These are phyloP conservation scores for Mrakia hoshinonis DNA, from an alignment of 768 basidiomycete species.

Conservation along the genomic window DNA sequence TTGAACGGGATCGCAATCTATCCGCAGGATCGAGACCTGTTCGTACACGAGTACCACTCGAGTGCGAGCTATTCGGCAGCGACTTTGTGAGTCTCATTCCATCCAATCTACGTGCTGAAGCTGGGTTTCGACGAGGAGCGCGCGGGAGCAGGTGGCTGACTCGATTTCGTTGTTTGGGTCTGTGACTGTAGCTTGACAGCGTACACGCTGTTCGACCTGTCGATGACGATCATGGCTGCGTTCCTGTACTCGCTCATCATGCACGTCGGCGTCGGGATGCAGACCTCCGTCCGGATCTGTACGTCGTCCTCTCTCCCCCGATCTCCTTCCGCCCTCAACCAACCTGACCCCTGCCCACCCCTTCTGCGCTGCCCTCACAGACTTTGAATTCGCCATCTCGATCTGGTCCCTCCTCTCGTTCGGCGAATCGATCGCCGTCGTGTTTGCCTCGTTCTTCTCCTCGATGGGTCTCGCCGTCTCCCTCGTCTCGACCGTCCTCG, in stretches of 20 bases:
- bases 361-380: background rate
- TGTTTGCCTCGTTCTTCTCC: slow-evolving; percentile 38
- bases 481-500: slow-evolving; percentile 38
- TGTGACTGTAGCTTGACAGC: slow-evolving; percentile 32
- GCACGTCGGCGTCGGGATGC: slow-evolving; percentile 41
- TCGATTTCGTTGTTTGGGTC: background rate
- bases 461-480: slow-evolving; percentile 42
- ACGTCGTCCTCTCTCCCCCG: background rate
- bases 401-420: slow-evolving; percentile 39
- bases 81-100: slow-evolving; percentile 42
- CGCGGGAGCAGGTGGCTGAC: too few relatives aligned
- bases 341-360: background rate
- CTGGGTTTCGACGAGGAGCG: too few relatives aligned
- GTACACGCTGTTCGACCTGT: slow-evolving; percentile 41
- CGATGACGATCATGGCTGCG: slow-evolving; percentile 39
- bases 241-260: slow-evolving; percentile 37
- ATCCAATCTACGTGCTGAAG: too few relatives aligned
- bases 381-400: slow-evolving; percentile 39
- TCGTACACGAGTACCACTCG: slow-evolving; percentile 44
- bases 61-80: slow-evolving; percentile 43
- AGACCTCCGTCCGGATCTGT: slow-evolving; percentile 40
- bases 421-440: slow-evolving; percentile 42
- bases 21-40: slow-evolving; percentile 45
- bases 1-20: slow-evolving; percentile 44
- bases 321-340: background rate